Evolutionary conservation across 2,329 filamentous ascomycete species (phyloP), one percentile per base, ranked within the genome.

Genomic region (Calcarisporium arbuscula): DNA sequence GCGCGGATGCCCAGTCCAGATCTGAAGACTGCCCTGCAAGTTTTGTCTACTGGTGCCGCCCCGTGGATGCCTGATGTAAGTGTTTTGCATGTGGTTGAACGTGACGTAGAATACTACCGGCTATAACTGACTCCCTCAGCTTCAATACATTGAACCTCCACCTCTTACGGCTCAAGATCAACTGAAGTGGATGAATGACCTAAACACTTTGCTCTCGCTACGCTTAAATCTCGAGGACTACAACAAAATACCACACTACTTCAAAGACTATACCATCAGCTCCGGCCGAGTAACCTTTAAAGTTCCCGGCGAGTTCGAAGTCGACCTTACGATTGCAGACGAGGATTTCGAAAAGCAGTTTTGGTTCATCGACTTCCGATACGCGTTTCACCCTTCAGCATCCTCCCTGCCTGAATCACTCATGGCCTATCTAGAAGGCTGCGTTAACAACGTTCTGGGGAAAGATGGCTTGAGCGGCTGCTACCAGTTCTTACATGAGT

Each of bases 311-410:
- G 90, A 96, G 56, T 95, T 95, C 49, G 90, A 96, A 56, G 77
- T 96, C 15, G 92, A 96, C 54, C 72, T 98, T 33, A 89, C 88
- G 1, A 84, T 96, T 43, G 86, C 85, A 14, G 83, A 89, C 47
- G 89, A 96, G 52, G 82, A 92, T 45, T 76, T 80, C 14, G 69
- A 79, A 20, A 82, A 84, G 35, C 89, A 94, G 49, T 94, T 94
- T 53, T 95, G 84, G 70, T 95, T 96, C 53, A 85, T 96, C 42
- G 89, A 96, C 56, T 80, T 96, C 49, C 78, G 89, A 39, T 88
- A 94, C 48, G 65, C 80, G 11, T 98, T 94, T 55, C 70, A 67
- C 8, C 90, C 90, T 2, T 70, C 79, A 1, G 72, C 83, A 1
- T 60, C 58, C 10, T 63, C 67, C 31, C 51, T 94, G 7, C 69